Percentiles rank a stretch among this genome's conserved stretches.
Conservation (phyloP, 2,329 filamentous ascomycete genomes). For the Talaromyces atroroseus region DNA sequence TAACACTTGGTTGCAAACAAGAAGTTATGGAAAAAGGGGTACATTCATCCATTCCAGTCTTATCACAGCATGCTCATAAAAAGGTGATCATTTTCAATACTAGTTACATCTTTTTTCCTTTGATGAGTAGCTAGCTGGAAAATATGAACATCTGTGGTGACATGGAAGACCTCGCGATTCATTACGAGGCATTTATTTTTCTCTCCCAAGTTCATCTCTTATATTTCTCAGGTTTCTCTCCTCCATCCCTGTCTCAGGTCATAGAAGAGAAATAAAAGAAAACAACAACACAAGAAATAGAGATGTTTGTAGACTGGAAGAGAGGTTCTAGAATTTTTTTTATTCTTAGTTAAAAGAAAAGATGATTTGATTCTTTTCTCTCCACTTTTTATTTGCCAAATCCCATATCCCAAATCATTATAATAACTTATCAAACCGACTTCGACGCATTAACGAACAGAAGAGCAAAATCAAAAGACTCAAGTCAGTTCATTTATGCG, state of each 20-base stretch:
- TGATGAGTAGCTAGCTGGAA: neutral
- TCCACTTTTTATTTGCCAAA: conserved; percentile 1
- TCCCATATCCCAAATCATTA: conserved; percentile 2
- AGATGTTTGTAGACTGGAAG: conserved; percentile 2
- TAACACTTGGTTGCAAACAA: neutral
- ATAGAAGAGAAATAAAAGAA: neutral
- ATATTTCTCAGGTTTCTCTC: neutral
- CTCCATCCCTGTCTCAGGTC: neutral
- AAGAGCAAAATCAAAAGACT: conserved; percentile 16
- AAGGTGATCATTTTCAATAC: neutral
- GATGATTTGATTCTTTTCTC: neutral
- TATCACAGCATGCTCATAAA: neutral
- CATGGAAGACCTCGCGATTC: conserved; percentile 6
- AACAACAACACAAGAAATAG: neutral
- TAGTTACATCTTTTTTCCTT: conserved; percentile 3
- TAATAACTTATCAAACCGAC: neutral
- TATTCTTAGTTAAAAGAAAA: neutral
- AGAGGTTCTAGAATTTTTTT: neutral
- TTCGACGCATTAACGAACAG: neutral
- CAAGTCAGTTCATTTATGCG: conserved; percentile 31
- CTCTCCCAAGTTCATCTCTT: conserved; percentile 7
- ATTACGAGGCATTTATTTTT: conserved; percentile 7
- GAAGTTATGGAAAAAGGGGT: neutral
- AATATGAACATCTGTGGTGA: conserved; percentile 6
- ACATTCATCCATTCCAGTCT: conserved; percentile 5